Evolutionary conservation across 495 filamentous ascomycete genomes (phyloP).

Genomic region (Aspergillus diversus): DNA sequence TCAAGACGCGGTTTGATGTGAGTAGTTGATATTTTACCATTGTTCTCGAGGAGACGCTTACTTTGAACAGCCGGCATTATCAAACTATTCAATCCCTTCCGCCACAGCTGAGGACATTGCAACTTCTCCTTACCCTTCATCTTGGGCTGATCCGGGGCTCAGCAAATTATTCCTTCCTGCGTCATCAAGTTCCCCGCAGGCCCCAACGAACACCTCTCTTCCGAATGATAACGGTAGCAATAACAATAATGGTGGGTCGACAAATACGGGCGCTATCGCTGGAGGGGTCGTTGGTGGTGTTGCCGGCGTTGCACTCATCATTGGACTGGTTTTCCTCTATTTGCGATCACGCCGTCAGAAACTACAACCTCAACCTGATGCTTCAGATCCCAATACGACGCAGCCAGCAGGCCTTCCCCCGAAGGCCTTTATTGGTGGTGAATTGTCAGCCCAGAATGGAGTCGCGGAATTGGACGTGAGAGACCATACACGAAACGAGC

Average conservation of each 20-base stretch:
- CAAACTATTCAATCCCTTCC: conserved; percentile 14
- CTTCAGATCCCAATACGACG: background rate
- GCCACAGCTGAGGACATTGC: conserved; percentile 19
- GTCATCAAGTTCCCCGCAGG: background rate
- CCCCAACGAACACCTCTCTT: background rate
- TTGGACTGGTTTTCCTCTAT: background rate
- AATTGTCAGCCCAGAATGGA: background rate
- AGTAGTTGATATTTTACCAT: background rate
- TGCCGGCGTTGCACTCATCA: conserved; percentile 9
- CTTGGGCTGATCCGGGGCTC: conserved; percentile 11
- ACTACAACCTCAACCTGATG: background rate
- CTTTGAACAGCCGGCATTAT: conserved; percentile 6
- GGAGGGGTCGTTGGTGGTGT: conserved; percentile 15
- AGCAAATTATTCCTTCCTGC: background rate
- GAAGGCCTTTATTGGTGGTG: background rate
- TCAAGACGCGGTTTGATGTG: conserved; percentile 19
- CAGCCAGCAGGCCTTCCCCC: background rate
- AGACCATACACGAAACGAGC: background rate
- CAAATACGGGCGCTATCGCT: conserved; percentile 14
- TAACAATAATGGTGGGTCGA: background rate
- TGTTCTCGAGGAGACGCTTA: background rate
- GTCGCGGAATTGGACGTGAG: background rate
- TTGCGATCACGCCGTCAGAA: background rate
- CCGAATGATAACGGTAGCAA: background rate
- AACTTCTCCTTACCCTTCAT: conserved; percentile 18